phyloP scores from a whole-genome alignment of 2,329 filamentous ascomycete species.

The Cladosporium sphaerospermum region DNA sequence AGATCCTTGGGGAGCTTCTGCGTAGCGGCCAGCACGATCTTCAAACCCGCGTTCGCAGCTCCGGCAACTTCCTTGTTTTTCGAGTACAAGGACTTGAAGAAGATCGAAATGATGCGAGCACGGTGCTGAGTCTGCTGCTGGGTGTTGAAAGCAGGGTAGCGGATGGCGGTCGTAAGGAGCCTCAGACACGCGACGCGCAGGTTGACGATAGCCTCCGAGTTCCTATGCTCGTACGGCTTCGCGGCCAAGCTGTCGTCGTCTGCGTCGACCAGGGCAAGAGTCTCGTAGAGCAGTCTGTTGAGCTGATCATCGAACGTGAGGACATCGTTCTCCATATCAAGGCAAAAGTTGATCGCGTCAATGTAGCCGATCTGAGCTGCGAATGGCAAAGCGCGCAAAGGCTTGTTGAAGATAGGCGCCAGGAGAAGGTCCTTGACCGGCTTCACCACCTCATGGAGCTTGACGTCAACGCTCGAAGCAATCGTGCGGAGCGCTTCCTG shows the following conservation, averaged over 20 bases:
- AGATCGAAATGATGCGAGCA: constrained; percentile 73
- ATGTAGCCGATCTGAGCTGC: constrained; percentile 96
- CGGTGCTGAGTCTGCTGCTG: constrained; percentile 48
- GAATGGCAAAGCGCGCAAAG: constrained; percentile 85
- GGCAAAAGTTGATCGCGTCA: constrained; percentile 91
- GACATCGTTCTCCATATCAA: constrained; percentile 82
- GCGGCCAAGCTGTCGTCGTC: constrained; percentile 86
- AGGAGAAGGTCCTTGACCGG: constrained; percentile 86
- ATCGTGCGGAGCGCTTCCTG: constrained; percentile 75
- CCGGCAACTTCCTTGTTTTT: constrained; percentile 89
- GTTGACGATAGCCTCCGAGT: constrained; percentile 89
- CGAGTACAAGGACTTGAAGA: constrained; percentile 96
- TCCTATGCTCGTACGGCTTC: constrained; percentile 91
- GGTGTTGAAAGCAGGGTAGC: constrained; percentile 83
- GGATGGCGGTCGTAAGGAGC: constrained; percentile 86
- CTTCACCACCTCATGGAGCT: constrained; percentile 81
- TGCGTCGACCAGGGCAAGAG: constrained; percentile 85
- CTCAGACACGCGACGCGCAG: constrained; percentile 89
- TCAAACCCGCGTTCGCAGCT: constrained; percentile 84
- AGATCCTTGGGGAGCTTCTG: constrained; percentile 93
- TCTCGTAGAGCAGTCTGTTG: constrained; percentile 86
- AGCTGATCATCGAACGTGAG: constrained; percentile 88
- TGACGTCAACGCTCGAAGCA: constrained; percentile 67
- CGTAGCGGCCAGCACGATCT: constrained; percentile 78
- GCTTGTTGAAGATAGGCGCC: constrained; percentile 92